Conservation (phyloP, 2,329 filamentous ascomycete genomes). For the Ascochyta viciae-villosae region DNA sequence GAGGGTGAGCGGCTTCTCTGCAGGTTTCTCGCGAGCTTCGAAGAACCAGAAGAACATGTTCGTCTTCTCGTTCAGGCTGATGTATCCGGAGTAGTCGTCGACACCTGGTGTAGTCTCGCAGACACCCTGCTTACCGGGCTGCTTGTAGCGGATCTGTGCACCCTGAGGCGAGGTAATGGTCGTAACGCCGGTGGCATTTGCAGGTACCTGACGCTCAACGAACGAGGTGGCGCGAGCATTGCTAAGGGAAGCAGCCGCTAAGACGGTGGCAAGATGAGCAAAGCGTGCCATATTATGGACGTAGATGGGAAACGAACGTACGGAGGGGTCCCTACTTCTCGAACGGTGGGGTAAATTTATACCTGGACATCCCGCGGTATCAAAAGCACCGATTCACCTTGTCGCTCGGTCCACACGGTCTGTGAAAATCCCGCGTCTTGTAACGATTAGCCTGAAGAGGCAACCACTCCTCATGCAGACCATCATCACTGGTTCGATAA, state of each 20-base stretch:
- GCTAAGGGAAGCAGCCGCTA: slow-evolving; percentile 28
- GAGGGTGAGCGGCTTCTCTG: slow-evolving; percentile 48
- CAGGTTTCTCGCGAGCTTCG: slow-evolving; percentile 54
- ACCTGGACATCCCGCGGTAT: background rate
- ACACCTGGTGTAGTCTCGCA: slow-evolving; percentile 52
- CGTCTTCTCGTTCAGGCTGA: slow-evolving; percentile 44
- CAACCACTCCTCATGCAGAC: slow-evolving; percentile 11
- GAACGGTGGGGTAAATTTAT: background rate
- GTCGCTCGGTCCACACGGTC: no score
- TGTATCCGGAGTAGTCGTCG: slow-evolving; percentile 48
- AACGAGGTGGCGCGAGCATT: slow-evolving; percentile 36
- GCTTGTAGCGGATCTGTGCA: slow-evolving; percentile 46
- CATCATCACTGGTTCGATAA: background rate
- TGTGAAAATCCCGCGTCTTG: background rate
- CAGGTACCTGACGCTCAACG: slow-evolving; percentile 38
- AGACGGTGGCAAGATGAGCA: slow-evolving; percentile 27
- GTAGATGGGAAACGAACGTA: background rate
- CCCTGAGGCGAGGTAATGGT: slow-evolving; percentile 45
- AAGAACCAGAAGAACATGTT: slow-evolving; percentile 58
- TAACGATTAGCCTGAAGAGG: slow-evolving; percentile 22
- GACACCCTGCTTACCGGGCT: slow-evolving; percentile 49
- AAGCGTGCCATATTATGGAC: slow-evolving; percentile 29
- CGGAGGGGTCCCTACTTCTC: background rate
- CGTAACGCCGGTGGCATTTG: slow-evolving; percentile 39
- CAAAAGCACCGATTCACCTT: background rate